These are phyloP conservation scores for Casaregolazyma lundiana DNA, from an alignment of 1,139 yeast genomes.

Conservation along the genomic window DNA sequence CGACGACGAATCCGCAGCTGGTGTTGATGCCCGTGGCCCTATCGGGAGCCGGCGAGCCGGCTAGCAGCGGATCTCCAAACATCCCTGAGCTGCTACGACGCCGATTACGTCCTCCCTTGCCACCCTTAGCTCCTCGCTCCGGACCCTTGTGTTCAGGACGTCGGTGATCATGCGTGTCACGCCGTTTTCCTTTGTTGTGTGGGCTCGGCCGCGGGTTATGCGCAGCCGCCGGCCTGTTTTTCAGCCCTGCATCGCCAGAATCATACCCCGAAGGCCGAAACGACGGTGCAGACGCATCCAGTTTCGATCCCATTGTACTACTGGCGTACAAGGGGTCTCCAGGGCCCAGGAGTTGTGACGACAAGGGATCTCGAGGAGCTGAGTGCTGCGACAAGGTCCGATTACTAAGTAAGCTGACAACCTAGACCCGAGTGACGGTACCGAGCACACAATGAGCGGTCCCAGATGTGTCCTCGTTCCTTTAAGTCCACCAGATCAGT, in stretches of 20 bases:
- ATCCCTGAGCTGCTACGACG: conserved; percentile 8
- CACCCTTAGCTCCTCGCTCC: background rate
- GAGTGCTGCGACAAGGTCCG: too few species aligned
- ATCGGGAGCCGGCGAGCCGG: conserved; percentile 34
- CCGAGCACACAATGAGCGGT: too few species aligned
- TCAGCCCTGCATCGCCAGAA: background rate
- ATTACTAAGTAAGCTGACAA: too few species aligned
- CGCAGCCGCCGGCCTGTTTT: background rate
- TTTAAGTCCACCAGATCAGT: too few species aligned
- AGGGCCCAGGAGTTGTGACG: too few species aligned
- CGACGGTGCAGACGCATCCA: background rate
- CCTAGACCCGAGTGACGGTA: too few species aligned
- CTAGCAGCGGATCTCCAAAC: background rate
- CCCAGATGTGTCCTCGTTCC: too few species aligned
- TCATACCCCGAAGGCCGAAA: background rate
- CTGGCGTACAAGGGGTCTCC: too few species aligned
- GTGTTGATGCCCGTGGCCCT: conserved; percentile 81
- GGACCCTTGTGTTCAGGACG: too few species aligned
- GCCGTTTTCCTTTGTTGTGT: background rate
- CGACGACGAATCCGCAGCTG: conserved; percentile 77
- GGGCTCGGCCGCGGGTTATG: background rate
- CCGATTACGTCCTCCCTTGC: background rate
- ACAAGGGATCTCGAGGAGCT: too few species aligned
- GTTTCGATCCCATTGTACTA: background rate
- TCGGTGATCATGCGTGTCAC: background rate